These are phyloP conservation scores for Cutaneotrichosporon cutaneum DNA, from an alignment of 1,284 basidiomycete species.

Conservation along the genomic window DNA sequence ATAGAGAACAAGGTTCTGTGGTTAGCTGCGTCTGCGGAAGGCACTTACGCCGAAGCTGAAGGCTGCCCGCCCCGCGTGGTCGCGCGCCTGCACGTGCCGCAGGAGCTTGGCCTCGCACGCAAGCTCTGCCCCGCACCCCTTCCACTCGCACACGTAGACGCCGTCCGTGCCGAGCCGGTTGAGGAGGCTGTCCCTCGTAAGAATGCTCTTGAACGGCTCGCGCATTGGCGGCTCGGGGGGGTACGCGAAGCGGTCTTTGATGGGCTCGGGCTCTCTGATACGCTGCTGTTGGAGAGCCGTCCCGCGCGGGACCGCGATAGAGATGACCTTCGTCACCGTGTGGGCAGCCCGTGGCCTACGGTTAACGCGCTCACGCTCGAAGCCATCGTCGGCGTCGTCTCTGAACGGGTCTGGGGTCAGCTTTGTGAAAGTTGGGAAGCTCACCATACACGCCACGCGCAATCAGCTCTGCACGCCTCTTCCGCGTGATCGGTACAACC, in stretches of 20 bases:
- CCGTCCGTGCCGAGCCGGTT: slow-evolving; percentile 22
- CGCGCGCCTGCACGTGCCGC: slow-evolving; percentile 28
- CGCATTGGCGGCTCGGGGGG: slow-evolving; percentile 30
- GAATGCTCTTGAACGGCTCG: slow-evolving; percentile 33
- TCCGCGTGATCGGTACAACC: slow-evolving; percentile 9
- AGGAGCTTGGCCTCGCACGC: slow-evolving; percentile 32
- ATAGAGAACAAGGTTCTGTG: slow-evolving; percentile 13
- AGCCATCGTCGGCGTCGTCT: slow-evolving; percentile 9
- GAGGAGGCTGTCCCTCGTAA: slow-evolving; percentile 30
- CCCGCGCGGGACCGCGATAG: background rate
- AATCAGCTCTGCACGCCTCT: slow-evolving; percentile 16
- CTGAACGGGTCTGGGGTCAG: slow-evolving; percentile 18
- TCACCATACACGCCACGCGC: slow-evolving; percentile 18
- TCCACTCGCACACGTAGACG: slow-evolving; percentile 35
- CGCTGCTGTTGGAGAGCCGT: slow-evolving; percentile 12
- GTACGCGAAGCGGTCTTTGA: slow-evolving; percentile 31
- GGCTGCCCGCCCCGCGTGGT: slow-evolving; percentile 30
- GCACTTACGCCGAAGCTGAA: slow-evolving; percentile 23
- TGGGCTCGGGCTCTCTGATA: slow-evolving; percentile 29
- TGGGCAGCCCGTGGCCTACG: background rate
- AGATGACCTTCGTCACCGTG: background rate
- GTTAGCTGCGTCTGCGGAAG: too few relatives aligned
- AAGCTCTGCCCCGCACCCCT: slow-evolving; percentile 40
- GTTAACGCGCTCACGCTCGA: background rate
- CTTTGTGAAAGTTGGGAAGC: background rate